Evolutionary conservation across 176 grass and related monocot species (phyloP), one percentile per base, ranked within the genome.

Genomic region (Poa pratensis): DNA sequence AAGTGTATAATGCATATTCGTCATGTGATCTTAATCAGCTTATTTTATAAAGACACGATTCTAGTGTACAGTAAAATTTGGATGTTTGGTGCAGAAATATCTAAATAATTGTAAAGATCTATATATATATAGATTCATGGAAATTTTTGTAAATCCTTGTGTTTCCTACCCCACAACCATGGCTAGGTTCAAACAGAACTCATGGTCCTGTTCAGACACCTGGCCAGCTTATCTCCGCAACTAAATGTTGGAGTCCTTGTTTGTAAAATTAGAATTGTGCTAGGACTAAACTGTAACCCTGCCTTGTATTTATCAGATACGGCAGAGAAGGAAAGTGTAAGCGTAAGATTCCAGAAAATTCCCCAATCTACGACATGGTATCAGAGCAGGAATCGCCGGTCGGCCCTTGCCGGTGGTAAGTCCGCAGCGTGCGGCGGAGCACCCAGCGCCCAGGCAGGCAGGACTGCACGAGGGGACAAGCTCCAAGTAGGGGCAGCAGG

Each of bases 151-250:
- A 86, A 15, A 79, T 58, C 50, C 12, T 43, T 28, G 32, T 30
- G 6, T 78, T 54, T 34, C 34, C 61, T 57, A 45, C n/a, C 13
- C 42, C 19, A 68, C 30, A 49, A 72, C 28, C 28, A 52, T 71
- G 60, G 72, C n/a, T 49, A 65, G 54, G 32, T 80, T 24, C 51
- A 60, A 86, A 75, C 13, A 75, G 57, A 75, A 74, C 45, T 65
- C 74, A 32, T 9, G 15, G 46, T 80, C 27, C 51, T 60, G 53
- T 18, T 48, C 42, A 65, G 22, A 64, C 42, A 73, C 40, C 27
- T 13, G 20, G 27, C 15, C 54, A 74, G 57, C 57, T 54, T 69
- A 81, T 54, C 32, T 75, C 55, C 13, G 26, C 57, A 63, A 28
- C 24, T 28, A n/a, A n/a, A n/a, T 45, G 42, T 43, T 43, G 42